Conservation (phyloP, 805 yeast species). For the Candida incommunis region DNA sequence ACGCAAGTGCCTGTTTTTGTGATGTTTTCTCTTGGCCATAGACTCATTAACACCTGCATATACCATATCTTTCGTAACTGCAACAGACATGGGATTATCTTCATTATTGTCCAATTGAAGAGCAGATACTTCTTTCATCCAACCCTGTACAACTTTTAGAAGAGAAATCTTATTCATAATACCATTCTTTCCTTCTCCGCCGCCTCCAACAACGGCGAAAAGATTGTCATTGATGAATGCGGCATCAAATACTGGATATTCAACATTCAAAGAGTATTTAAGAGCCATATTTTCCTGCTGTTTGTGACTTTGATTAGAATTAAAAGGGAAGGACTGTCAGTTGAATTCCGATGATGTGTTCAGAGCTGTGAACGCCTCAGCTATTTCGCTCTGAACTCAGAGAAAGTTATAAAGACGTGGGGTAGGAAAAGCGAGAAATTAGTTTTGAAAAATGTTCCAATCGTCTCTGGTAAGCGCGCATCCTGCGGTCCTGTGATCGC, state of each 20-base stretch:
- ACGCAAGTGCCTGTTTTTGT: slow-evolving; percentile 57
- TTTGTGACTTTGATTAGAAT: no score
- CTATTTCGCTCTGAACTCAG: no score
- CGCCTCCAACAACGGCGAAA: slow-evolving; percentile 78
- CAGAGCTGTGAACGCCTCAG: no score
- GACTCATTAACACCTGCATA: slow-evolving; percentile 69
- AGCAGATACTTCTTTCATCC: slow-evolving; percentile 7
- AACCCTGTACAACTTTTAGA: slow-evolving; percentile 4
- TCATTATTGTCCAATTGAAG: slow-evolving; percentile 26
- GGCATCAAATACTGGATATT: slow-evolving; percentile 62
- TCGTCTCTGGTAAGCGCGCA: no score
- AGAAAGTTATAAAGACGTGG: no score
- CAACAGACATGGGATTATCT: slow-evolving; percentile 83
- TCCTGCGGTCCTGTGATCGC: no score
- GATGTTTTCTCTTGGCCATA: slow-evolving; percentile 39
- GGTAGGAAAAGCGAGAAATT: no score
- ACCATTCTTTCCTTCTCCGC: slow-evolving; percentile 88
- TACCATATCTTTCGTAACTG: slow-evolving; percentile 34
- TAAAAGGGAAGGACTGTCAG: no score
- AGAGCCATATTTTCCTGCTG: not conserved
- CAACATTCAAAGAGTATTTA: slow-evolving; percentile 11
- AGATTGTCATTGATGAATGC: slow-evolving; percentile 48
- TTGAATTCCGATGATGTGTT: no score
- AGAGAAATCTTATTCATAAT: slow-evolving; percentile 58
- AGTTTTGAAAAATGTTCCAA: no score